Evolutionary conservation across 192 early-diverging fungal species (phyloP), one percentile per base, ranked within the genome.

Genomic region (Allomyces macrogynus): DNA sequence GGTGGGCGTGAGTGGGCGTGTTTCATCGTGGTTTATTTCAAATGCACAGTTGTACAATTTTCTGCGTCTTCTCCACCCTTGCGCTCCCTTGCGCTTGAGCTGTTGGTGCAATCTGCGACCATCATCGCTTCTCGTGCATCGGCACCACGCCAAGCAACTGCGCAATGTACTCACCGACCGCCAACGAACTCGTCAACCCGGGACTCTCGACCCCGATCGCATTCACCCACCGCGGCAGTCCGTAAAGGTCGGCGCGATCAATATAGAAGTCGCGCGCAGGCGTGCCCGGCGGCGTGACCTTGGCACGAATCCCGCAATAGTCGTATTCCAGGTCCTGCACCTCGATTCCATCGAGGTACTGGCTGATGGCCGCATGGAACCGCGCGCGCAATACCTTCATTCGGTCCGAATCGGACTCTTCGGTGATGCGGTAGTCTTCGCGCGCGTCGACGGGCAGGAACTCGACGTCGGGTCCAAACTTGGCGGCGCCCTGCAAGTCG

Each of bases 171-270:
- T 89, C 82, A 0, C 84, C 89, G 57, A 93, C 90, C 1, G 89
- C 89, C 60, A 91, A 74, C 3, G 86, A 85, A 20, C 83, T 78
- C 2, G 91, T 93, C 63, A 93, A 65, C 0, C 91, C 91, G 3
- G 91, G 91, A 64, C 87, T 89, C 66, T 93, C 91, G 27, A 93
- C 89, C 32, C 91, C 91, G 3, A 84, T 65, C 14, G 91, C 72
- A 60, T 89, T 88, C 60, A 88, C 79, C 72, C 89, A 87, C 0
- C 83, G 81, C 0, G 73, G 65, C 27, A 80, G 71, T 0, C 75
- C 80, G 27, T 70, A 66, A 0, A 68, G 68, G 0, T 62, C 61
- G 69, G 85, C 84, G 24, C 84, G 76, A 18, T 81, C 71, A 43
- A 93, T 82, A 8, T 84, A 69, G 76, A 92, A 93, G 66, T 93